Evolutionary conservation across 805 yeast genomes (phyloP).

Genomic region (Candida saitoana): DNA sequence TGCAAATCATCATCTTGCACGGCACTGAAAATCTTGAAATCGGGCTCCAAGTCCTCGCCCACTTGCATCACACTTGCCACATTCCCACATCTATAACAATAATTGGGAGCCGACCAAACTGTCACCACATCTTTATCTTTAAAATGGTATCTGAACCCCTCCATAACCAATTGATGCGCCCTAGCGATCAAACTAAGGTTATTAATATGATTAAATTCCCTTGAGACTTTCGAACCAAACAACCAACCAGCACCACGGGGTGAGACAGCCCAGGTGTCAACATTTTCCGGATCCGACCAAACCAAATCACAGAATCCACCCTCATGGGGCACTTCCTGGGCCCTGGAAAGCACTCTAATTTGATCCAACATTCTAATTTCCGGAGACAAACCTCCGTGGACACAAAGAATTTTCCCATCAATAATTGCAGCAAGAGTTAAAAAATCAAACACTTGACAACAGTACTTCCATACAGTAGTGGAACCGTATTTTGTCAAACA

Average conservation of each 20-base stretch:
- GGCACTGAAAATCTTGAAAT: conserved; percentile 90
- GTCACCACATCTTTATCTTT: conserved; percentile 95
- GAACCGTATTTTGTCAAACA: conserved; percentile 90
- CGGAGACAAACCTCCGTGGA: conserved; percentile 96
- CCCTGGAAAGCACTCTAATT: conserved; percentile 87
- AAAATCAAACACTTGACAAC: conserved; percentile 95
- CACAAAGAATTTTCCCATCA: conserved; percentile 91
- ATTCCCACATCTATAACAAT: conserved; percentile 96
- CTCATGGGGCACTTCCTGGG: conserved; percentile 98
- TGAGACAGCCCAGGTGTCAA: conserved; percentile 96
- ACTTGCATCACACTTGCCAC: conserved; percentile 98
- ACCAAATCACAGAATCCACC: conserved; percentile 97
- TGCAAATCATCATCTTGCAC: conserved; percentile 75
- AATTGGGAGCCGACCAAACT: conserved; percentile 97
- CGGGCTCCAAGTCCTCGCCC: conserved; percentile 79
- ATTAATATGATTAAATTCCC: conserved; percentile 95
- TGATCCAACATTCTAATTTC: conserved; percentile 97
- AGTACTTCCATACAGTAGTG: conserved; percentile 92
- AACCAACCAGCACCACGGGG: conserved; percentile 99
- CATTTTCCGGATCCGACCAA: conserved; percentile 98
- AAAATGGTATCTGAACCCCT: conserved; percentile 94
- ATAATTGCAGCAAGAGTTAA: conserved; percentile 92
- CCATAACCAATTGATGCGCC: conserved; percentile 98
- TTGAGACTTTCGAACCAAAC: conserved; percentile 88
- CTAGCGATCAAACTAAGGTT: conserved; percentile 85